These are phyloP conservation scores for Tuber microsphaerosporum DNA, from an alignment of 495 filamentous ascomycete species.

Conservation along the genomic window DNA sequence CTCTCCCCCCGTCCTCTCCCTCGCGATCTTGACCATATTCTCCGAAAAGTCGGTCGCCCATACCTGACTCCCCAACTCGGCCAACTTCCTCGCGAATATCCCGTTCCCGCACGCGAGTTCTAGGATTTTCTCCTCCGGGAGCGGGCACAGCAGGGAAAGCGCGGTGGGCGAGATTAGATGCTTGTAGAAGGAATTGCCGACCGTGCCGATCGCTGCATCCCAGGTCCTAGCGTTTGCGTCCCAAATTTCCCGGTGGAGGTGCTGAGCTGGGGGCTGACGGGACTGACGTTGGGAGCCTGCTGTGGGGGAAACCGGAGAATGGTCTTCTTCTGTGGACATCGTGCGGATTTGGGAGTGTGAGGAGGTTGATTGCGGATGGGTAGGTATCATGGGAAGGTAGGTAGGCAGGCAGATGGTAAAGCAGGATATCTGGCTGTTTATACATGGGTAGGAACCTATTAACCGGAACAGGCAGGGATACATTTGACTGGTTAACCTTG, in stretches of 20 bases:
- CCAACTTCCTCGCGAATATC: conserved; percentile 44
- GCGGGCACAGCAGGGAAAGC: conserved; percentile 34
- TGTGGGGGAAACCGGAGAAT: neutral
- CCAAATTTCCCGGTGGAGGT: conserved; percentile 40
- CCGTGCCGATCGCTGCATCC: conserved; percentile 42
- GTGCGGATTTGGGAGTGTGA: neutral
- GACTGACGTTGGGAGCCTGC: neutral
- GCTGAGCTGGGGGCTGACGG: neutral
- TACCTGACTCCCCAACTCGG: conserved; percentile 36
- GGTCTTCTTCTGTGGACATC: neutral
- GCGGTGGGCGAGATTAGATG: conserved; percentile 44
- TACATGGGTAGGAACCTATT: neutral
- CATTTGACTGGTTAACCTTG: too few relatives aligned
- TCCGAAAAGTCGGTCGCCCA: conserved; percentile 44
- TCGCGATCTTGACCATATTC: conserved; percentile 42
- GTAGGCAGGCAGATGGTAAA: neutral
- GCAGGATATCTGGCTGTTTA: neutral
- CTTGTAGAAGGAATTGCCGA: conserved; percentile 45
- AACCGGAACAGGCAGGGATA: too few relatives aligned
- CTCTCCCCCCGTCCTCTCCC: conserved; percentile 21
- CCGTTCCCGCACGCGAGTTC: conserved; percentile 48
- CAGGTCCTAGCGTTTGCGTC: conserved; percentile 43
- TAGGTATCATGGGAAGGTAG: neutral
- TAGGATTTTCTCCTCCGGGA: conserved; percentile 37
- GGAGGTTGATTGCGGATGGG: neutral